These are phyloP conservation scores for Westerdykella sp. DNA, from an alignment of 2,329 filamentous ascomycete species.

Conservation along the genomic window DNA sequence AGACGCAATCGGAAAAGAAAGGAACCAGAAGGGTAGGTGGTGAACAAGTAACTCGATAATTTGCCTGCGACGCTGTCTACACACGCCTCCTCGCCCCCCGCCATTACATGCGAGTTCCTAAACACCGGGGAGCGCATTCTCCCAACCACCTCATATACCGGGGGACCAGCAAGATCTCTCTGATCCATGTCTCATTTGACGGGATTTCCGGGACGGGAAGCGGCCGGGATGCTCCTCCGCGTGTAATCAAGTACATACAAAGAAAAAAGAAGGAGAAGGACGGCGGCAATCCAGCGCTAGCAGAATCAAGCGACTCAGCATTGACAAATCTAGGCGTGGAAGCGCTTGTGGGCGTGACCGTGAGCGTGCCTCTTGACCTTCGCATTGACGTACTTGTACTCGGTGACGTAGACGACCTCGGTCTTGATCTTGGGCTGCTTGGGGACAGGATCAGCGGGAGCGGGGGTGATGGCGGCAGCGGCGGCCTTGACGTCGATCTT, in stretches of 20 bases:
- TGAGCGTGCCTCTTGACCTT: conserved; percentile 30
- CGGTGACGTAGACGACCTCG: conserved; percentile 29
- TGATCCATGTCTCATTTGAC: too few relatives aligned
- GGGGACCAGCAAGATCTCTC: too few relatives aligned
- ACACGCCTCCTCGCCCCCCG: conserved; percentile 5
- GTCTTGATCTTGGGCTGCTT: conserved; percentile 22
- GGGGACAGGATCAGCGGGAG: conserved; percentile 7
- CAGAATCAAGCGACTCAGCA: too few relatives aligned
- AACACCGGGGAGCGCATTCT: not conserved
- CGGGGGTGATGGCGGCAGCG: conserved; percentile 21
- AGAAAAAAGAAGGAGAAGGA: conserved; percentile 6
- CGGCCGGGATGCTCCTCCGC: conserved; percentile 2
- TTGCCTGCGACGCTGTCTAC: conserved; percentile 36
- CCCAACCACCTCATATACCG: too few relatives aligned
- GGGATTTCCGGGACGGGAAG: too few relatives aligned
- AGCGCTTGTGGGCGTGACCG: conserved; percentile 28
- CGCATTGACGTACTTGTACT: conserved; percentile 22
- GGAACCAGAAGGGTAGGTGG: conserved; percentile 10
- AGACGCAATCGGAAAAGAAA: conserved; percentile 7
- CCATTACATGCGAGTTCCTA: conserved; percentile 29
- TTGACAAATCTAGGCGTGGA: too few relatives aligned
- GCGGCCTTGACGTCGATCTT: conserved; percentile 8
- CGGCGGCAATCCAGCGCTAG: conserved; percentile 17
- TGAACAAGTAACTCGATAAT: conserved; percentile 22
- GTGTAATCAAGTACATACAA: conserved; percentile 15